These are phyloP conservation scores for Vitis amurensis DNA, from an alignment of 164 flowering plant species.

Conservation along the genomic window DNA sequence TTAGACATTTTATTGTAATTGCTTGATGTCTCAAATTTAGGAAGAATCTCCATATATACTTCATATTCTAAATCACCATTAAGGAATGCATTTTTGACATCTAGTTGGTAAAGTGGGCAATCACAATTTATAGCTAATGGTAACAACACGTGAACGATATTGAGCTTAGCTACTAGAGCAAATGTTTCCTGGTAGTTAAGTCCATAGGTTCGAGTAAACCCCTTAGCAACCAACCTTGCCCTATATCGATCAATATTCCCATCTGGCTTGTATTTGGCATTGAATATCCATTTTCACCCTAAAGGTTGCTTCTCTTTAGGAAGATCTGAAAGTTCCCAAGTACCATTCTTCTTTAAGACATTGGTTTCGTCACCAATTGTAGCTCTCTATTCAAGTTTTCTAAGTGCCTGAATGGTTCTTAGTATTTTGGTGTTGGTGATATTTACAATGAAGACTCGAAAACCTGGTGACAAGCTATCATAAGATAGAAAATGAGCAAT, in stretches of 20 bases:
- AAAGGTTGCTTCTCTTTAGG: neutral
- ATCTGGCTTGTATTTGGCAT: neutral
- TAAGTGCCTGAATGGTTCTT: no score
- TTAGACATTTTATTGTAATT: neutral
- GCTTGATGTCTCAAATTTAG: neutral
- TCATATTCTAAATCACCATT: neutral
- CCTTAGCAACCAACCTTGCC: neutral
- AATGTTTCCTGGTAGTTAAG: neutral
- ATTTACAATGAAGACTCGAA: neutral
- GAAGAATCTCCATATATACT: neutral
- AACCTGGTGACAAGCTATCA: neutral
- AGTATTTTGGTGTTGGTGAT: no score
- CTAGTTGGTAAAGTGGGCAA: neutral
- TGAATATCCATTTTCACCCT: neutral
- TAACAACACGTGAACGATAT: neutral
- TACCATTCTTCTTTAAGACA: neutral
- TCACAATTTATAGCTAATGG: neutral
- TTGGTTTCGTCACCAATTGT: neutral
- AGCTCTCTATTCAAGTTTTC: neutral
- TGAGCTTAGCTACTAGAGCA: neutral
- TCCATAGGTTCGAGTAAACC: neutral
- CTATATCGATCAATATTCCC: neutral
- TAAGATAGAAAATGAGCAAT: neutral
- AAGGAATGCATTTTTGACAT: neutral
- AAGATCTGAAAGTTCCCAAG: neutral